Base-by-base conservation (phyloP, 164 flowering plant species). In the Sextonia rubra region DNA sequence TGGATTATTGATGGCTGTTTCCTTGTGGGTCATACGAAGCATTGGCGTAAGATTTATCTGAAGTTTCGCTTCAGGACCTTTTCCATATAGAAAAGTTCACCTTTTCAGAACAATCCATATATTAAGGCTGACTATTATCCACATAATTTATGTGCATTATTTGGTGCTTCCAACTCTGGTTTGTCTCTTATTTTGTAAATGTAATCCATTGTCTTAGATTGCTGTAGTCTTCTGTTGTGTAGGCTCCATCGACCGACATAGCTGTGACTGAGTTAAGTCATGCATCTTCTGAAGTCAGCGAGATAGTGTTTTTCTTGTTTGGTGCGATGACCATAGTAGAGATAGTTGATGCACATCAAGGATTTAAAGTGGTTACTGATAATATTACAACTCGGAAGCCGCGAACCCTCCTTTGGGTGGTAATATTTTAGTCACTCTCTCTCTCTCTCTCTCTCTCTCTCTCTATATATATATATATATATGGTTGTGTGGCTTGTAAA, bases 301-400 rank as follows among this genome's bases (percentile, higher is more conserved):
- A 93, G 80, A 89, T 95, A 49, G 99, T 95, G 23, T 95, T 95
- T 84, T 95, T 95, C 85, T 77, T 95, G 89, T 92, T 95, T 76
- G 99, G 99, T 75, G 99, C 99, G 83, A 93, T 93, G 99, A 95
- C 99, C 71, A 95, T 93, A 55, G 99, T 95, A 29, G 99, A 95
- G 84, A 93, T 95, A 71, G 85, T 95, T 77, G 98, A 95, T 86
- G 97, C 99, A 44, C 99, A 95, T 86, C 99, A 93, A 86, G 99
- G 99, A 64, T 93, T 95, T 80, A 95, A 95, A 81, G 81, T 95
- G 73, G 92, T 95, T 23, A 95, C 99, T 29, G 99, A 95, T 77
- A 91, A 90, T 82, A 95, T 95, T 74, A 95, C 93, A 60, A 91
- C 99, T 77, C 88, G 99, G 69, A 90, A 95, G 71, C 98, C 97